Evolutionary conservation across 345 rosid genomes (phyloP).

Genomic region (Lumnitzera racemosa): DNA sequence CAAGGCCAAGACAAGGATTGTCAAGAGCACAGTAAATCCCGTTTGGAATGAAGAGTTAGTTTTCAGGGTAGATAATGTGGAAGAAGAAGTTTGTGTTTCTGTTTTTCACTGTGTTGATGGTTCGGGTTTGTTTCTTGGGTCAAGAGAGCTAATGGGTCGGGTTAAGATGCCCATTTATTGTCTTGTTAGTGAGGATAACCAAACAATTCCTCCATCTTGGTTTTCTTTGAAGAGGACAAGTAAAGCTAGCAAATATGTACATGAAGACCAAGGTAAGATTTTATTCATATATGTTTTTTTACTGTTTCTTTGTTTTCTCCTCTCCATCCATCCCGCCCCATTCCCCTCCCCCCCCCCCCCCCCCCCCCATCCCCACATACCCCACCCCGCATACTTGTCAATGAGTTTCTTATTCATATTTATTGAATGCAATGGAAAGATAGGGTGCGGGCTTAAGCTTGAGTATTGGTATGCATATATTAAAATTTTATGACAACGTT

Average conservation of each 20-base stretch:
- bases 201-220: slow-evolving; percentile 76
- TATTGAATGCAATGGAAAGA: no score
- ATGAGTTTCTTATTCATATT: no score
- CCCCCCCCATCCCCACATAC: no score
- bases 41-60: slow-evolving; percentile 83
- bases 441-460: no score
- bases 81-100: slow-evolving; percentile 45
- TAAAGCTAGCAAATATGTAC: slow-evolving; percentile 33
- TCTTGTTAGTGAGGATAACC: slow-evolving; percentile 40
- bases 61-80: slow-evolving; percentile 31
- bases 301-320: background rate
- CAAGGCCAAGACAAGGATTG: slow-evolving; percentile 53
- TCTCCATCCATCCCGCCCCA: no score
- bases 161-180: slow-evolving; percentile 47
- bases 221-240: slow-evolving; percentile 37
- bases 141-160: slow-evolving; percentile 44
- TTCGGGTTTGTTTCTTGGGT: slow-evolving; percentile 28
- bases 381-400: no score
- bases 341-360: no score
- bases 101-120: slow-evolving; percentile 33
- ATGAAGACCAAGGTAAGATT: slow-evolving; percentile 52
- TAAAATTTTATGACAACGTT: no score
- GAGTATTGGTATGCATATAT: no score
- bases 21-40: slow-evolving; percentile 32
- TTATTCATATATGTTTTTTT: background rate